Evolutionary conservation across 2,329 filamentous ascomycete species (phyloP).

Genomic region (Exophiala phaeomuriformis): DNA sequence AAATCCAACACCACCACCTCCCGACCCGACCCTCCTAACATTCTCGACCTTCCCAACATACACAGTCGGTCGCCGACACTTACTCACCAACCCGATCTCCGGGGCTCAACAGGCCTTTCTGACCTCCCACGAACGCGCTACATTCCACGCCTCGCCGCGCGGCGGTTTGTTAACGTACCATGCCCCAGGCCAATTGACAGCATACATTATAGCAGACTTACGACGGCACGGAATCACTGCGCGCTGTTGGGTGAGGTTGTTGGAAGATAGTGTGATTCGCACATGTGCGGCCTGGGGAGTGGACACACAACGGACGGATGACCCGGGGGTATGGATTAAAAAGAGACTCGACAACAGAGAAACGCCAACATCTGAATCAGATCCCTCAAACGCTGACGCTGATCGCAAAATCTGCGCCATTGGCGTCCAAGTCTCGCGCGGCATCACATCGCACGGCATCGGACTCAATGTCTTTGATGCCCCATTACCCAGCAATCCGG

Average conservation of each 20-base stretch:
- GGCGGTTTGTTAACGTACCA: slow-evolving; percentile 94
- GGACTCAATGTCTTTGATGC: slow-evolving; percentile 53
- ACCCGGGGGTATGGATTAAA: slow-evolving; percentile 77
- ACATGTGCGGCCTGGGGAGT: slow-evolving; percentile 57
- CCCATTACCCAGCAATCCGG: slow-evolving; percentile 42
- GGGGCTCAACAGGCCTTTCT: slow-evolving; percentile 37
- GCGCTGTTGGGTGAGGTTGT: slow-evolving; percentile 65
- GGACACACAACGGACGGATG: slow-evolving; percentile 52
- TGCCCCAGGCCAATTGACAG: slow-evolving; percentile 82
- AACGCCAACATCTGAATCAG: slow-evolving; percentile 18
- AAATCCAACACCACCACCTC: slow-evolving; percentile 33
- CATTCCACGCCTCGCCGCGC: slow-evolving; percentile 65
- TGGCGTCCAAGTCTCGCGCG: slow-evolving; percentile 80
- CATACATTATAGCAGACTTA: slow-evolving; percentile 88
- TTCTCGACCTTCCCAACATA: slow-evolving; percentile 79
- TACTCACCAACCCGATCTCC: slow-evolving; percentile 31
- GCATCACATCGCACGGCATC: slow-evolving; percentile 77
- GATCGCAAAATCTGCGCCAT: slow-evolving; percentile 77
- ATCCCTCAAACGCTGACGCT: not conserved
- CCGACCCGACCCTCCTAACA: slow-evolving; percentile 66
- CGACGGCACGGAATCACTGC: slow-evolving; percentile 61
- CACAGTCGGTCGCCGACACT: slow-evolving; percentile 79
- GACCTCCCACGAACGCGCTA: slow-evolving; percentile 31
- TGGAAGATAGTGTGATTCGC: slow-evolving; percentile 69
- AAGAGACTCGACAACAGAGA: not conserved